Evolutionary conservation across 805 yeast genomes (phyloP), one percentile per base, ranked within the genome.

Genomic region (Ogataea thermomethanolica): DNA sequence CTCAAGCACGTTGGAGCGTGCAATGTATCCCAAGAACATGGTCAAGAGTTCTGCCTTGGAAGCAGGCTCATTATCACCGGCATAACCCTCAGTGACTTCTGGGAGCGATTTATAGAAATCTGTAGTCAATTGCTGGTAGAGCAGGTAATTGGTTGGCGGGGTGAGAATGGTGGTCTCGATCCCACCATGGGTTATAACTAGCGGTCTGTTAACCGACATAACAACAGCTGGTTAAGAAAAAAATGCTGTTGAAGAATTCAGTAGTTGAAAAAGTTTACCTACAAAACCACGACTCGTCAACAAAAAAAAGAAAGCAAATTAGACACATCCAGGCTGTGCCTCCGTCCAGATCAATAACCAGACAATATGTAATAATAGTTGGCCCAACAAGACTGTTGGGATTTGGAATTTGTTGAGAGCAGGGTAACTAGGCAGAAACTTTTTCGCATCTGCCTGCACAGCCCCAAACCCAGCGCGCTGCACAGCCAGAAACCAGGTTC

Each of bases 131-230:
- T 90, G 96, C 44, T 91, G 82, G 59, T 86, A 86, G 55, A 81
- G 77, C 55, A 88, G 78, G 59, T 85, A 84, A 39, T 81, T 73
- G 41, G 79, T 76, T 28, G 93, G 80, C 35, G 98, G 96, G 41
- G 93, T 89, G 56, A 90, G 73, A 39, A 91, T 70, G 14, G 91
- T 83, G 63, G 89, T 88, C 70, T 91, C 98, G 43, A 91, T 78
- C 13, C 85, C 69, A 43, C 96, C 97, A 59, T 88, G 95, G 44
- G 81, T 67, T 54, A 93, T 73, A 39, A 81, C 81, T 60, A 93
- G 74, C 25, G 98, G 96, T 69, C 98, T 79, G 41, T 56, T 61
- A 20, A 59, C 61, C 33, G 62, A 36, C 55, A 56, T 54, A 26
- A 38, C 44, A 27, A 33, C 32, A 29, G 35, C 33, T 23, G 23